Conservation (phyloP, 2,329 filamentous ascomycete species). For the Phyllosticta capitalensis region DNA sequence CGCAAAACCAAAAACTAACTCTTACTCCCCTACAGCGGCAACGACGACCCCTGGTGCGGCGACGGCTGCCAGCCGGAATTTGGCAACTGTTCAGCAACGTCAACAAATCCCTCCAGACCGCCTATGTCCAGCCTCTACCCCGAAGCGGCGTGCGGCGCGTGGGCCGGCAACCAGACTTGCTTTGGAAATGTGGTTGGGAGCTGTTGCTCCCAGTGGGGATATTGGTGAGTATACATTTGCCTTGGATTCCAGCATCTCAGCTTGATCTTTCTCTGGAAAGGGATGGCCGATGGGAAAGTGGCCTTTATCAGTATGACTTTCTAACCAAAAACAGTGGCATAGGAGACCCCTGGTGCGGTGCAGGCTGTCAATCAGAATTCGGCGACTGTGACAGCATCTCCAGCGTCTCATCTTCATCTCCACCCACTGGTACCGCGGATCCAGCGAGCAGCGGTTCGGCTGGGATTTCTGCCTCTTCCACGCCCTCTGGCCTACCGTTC, state of each 20-base stretch:
- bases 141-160: neutral
- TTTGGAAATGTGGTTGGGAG: neutral
- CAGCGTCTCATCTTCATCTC: neutral
- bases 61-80: neutral
- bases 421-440: neutral
- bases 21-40: neutral
- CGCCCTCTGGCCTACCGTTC: neutral
- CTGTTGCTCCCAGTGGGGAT: neutral
- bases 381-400: neutral
- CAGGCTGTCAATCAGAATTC: neutral
- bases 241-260: neutral
- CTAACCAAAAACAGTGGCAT: neutral
- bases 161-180: neutral
- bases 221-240: neutral
- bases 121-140: neutral
- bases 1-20: neutral
- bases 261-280: neutral
- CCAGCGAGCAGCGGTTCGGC: neutral
- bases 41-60: neutral
- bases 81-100: neutral
- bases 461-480: neutral
- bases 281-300: constrained; percentile 1
- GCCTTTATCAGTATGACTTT: too few species aligned
- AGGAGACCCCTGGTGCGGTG: neutral
- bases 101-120: neutral